Base-by-base conservation (phyloP, 176 grass and related monocot genomes). In the Avena insularis region DNA sequence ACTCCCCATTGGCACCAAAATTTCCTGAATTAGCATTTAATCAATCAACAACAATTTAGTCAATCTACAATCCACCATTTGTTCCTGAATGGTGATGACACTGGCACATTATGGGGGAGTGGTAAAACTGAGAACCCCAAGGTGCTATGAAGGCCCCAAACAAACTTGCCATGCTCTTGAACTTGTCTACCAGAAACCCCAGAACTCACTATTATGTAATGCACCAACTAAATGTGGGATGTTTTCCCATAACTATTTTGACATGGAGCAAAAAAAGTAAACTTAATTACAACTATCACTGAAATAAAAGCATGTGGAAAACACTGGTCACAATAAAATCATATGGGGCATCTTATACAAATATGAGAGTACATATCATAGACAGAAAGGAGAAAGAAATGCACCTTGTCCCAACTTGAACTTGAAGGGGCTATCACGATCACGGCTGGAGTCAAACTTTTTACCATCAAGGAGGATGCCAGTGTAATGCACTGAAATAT, bases 331-430 rank as follows among this genome's bases (percentile, higher is more conserved):
- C 4, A 38, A 40, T 10, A 53, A 84, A 20, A 84, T 6, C 17
- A 45, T 54, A 35, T 21, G 56, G 45, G 25, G 64, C 19, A 65
- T 8, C 36, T 9, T 11, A 56, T 29, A 27, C 54, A 87, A 89
- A 59, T 80, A 31, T n/a, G 59, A 43, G 3, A 29, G 16, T n/a
- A 13, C 36, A 50, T 1, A 76, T 23, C 12, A 31, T 62, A 29
- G 8, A 71, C 19, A 49, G 4, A n/a, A 38, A 36, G 78, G n/a
- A 60, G 47, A 77, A 65, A 71, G n/a, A 77, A 70, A 47, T 19
- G 9, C 71, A 98, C 96, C 96, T 96, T 98, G 96, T 48, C 96
- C 96, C 47, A 98, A 80, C 90, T 94, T 98, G 83, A 98, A 98
- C 70, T 98, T 98, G 92, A 98, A 98, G 50, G 96, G 84, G 10